Evolutionary conservation across 225 moss, liverwort and hornwort species (phyloP).

Genomic region (Climacium dendroides): DNA sequence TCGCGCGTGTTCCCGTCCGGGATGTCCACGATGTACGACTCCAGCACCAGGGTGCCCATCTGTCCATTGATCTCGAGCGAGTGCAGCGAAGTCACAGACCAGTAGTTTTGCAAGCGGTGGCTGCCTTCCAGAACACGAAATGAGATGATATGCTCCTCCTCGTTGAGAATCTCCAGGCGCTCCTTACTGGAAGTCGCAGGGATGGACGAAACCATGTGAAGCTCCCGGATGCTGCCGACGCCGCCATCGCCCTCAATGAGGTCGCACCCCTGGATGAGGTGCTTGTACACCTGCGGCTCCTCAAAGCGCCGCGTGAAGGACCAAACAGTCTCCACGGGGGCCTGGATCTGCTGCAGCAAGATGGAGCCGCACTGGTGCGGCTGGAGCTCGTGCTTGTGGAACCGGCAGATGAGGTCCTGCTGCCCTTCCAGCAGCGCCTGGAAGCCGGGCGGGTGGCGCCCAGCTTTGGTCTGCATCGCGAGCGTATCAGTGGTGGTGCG

Average conservation of each 20-base stretch:
- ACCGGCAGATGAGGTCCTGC: slow-evolving; percentile 32
- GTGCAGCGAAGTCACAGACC: slow-evolving; percentile 43
- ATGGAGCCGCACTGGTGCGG: slow-evolving; percentile 36
- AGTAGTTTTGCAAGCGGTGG: slow-evolving; percentile 47
- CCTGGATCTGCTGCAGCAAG: slow-evolving; percentile 40
- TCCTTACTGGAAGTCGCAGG: slow-evolving; percentile 46
- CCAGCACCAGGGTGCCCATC: slow-evolving; percentile 33
- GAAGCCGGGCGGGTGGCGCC: background rate
- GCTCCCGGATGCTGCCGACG: slow-evolving; percentile 36
- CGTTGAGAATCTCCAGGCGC: slow-evolving; percentile 33
- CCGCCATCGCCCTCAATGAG: slow-evolving; percentile 27
- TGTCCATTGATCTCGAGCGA: slow-evolving; percentile 23
- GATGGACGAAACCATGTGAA: slow-evolving; percentile 32
- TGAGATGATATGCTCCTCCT: slow-evolving; percentile 41
- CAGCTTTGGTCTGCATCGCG: slow-evolving; percentile 9
- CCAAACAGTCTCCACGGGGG: slow-evolving; percentile 43
- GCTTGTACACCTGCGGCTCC: slow-evolving; percentile 48
- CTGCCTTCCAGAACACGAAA: slow-evolving; percentile 33
- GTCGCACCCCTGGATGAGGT: slow-evolving; percentile 27
- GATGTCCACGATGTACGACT: slow-evolving; percentile 49
- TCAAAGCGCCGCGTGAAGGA: slow-evolving; percentile 28
- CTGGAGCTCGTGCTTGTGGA: slow-evolving; percentile 37
- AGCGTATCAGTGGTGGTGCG: background rate
- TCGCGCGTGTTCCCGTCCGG: slow-evolving; percentile 50
- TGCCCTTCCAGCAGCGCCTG: slow-evolving; percentile 18